Conservation (phyloP, 2,329 filamentous ascomycete species). For the Fusarium tuaranense region DNA sequence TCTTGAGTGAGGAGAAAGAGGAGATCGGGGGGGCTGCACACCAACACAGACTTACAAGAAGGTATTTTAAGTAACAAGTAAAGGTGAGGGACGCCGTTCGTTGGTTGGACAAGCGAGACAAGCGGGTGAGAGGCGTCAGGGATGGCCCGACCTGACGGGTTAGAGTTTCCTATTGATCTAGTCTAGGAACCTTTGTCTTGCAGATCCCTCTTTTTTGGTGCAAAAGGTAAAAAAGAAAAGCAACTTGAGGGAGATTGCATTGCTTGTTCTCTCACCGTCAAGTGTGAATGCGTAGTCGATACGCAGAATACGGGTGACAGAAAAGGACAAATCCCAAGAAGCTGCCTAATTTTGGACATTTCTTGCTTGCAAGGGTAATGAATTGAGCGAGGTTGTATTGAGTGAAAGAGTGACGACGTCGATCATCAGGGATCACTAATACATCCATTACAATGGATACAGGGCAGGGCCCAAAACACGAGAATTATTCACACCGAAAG, state of each 20-base stretch:
- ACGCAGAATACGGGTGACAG: not conserved
- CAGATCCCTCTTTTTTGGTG: not conserved
- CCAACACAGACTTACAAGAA: not conserved
- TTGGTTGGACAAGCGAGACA: slow-evolving; percentile 3
- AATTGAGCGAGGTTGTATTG: slow-evolving; percentile 17
- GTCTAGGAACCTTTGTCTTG: slow-evolving; percentile 33
- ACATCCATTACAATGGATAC: not conserved
- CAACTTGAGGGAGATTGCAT: not conserved
- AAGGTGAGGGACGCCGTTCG: slow-evolving; percentile 4
- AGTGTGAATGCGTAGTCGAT: not conserved
- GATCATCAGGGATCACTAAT: slow-evolving; percentile 25
- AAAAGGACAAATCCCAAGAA: slow-evolving; percentile 8
- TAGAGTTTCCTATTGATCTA: slow-evolving; percentile 34
- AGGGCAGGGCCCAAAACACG: not conserved
- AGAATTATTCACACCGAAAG: slow-evolving; percentile 11
- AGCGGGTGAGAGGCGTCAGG: slow-evolving; percentile 6
- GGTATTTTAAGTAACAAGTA: slow-evolving; percentile 32
- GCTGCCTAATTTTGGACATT: slow-evolving; percentile 34
- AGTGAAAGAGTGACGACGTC: slow-evolving; percentile 11
- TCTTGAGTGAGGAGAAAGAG: not conserved
- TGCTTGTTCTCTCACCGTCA: not conserved
- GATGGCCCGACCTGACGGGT: slow-evolving; percentile 19
- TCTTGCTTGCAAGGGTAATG: not conserved
- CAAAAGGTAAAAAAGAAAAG: slow-evolving; percentile 4
- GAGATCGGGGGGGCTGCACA: not conserved